Evolutionary conservation across 2,329 filamentous ascomycete species (phyloP).

Genomic region (Pyrenochaeta sp.): DNA sequence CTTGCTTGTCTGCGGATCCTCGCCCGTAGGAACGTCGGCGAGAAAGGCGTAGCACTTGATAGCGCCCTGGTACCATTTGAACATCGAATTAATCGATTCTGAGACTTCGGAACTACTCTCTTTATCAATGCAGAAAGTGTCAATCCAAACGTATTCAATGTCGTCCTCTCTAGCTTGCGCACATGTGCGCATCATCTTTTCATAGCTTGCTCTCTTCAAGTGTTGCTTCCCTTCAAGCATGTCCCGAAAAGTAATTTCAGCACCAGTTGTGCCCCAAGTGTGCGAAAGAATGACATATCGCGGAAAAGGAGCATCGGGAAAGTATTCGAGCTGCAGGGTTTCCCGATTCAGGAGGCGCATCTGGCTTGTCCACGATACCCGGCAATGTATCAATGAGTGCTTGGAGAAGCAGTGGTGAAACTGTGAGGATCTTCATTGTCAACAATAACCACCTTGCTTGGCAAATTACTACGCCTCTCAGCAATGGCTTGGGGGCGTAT

Average conservation of each 20-base stretch:
- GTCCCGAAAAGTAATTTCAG: not conserved
- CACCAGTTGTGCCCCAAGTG: not conserved
- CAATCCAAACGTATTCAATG: not conserved
- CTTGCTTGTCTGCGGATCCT: not conserved
- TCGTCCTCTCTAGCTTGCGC: not conserved
- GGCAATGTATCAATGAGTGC: not conserved
- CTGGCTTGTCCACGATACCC: not conserved
- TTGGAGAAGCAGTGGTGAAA: not conserved
- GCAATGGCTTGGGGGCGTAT: too few relatives aligned
- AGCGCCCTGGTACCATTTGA: not conserved
- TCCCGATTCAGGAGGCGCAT: not conserved
- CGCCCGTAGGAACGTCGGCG: not conserved
- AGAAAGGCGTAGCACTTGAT: not conserved
- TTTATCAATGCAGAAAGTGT: not conserved
- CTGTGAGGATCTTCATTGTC: not conserved
- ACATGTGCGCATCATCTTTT: not conserved
- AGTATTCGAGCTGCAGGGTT: not conserved
- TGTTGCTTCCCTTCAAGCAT: not conserved
- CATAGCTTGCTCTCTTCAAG: not conserved
- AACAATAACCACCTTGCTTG: too few relatives aligned
- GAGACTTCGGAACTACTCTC: not conserved
- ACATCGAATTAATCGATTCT: not conserved
- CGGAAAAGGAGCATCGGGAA: not conserved
- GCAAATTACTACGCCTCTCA: too few relatives aligned
- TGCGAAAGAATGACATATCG: not conserved